Evolutionary conservation across 345 rosid species (phyloP).

Genomic region (Acer yangbiense): DNA sequence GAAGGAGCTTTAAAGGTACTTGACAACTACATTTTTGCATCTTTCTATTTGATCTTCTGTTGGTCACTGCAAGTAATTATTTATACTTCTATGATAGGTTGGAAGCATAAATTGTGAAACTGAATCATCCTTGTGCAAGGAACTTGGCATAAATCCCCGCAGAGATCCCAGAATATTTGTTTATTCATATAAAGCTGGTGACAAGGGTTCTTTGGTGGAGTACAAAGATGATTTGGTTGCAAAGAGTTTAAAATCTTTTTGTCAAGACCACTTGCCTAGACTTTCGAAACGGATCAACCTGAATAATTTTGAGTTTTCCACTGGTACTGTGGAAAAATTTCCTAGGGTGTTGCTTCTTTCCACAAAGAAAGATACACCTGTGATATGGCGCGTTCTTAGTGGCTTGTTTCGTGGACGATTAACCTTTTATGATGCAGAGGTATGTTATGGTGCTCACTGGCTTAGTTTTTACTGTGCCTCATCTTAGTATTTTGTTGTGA

Average conservation of each 20-base stretch:
- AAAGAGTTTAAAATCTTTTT: conserved; percentile 61
- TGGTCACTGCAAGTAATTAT: neutral
- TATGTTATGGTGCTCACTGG: conserved; percentile 27
- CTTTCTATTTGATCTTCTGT: neutral
- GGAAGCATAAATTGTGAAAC: conserved; percentile 81
- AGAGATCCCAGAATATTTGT: conserved; percentile 66
- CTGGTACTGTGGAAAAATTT: conserved; percentile 31
- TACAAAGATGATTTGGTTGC: conserved; percentile 60
- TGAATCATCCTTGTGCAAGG: conserved; percentile 69
- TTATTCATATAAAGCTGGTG: conserved; percentile 55
- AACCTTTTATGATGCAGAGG: conserved; percentile 70
- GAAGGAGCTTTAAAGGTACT: conserved; percentile 86
- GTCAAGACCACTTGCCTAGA: conserved; percentile 80
- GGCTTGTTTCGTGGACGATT: conserved; percentile 67
- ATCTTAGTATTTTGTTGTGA: neutral
- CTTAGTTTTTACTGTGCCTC: neutral
- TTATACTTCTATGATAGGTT: conserved; percentile 41
- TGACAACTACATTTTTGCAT: neutral
- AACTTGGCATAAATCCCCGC: conserved; percentile 55
- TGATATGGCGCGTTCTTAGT: conserved; percentile 89
- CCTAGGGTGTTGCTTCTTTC: conserved; percentile 81
- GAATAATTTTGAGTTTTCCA: conserved; percentile 38
- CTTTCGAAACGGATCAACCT: conserved; percentile 64
- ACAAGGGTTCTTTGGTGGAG: conserved; percentile 71
- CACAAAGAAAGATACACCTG: conserved; percentile 80